A percentile compares a stretch with the other conserved stretches of the same genome.
Evolutionary conservation across 1,139 yeast genomes (phyloP).

Genomic region (Yamadazyma dushanensis): DNA sequence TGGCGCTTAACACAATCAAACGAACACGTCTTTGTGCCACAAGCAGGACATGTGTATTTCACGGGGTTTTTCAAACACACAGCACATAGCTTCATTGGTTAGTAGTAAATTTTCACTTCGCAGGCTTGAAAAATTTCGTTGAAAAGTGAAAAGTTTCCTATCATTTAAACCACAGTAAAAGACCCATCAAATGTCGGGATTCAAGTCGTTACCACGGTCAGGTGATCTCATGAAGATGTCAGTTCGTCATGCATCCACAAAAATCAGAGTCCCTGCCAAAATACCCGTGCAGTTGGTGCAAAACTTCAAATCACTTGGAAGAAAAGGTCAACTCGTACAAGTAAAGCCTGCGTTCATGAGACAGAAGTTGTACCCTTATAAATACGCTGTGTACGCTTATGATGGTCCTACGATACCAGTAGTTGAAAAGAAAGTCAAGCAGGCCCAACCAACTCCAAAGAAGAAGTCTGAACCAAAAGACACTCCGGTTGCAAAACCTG

Average conservation of each 20-base stretch:
- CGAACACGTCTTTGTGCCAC: conserved; percentile 67
- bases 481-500: too few species aligned
- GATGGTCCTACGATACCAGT: conserved; percentile 63
- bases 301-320: conserved; percentile 64
- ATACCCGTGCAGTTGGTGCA: conserved; percentile 62
- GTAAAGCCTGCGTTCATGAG: conserved; percentile 88
- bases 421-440: conserved; percentile 34
- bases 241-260: neutral
- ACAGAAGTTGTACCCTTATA: conserved; percentile 65
- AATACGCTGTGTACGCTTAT: conserved; percentile 72
- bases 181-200: neutral
- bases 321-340: conserved; percentile 65
- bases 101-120: neutral
- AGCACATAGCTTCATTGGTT: conserved; percentile 34
- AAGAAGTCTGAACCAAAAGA: too few species aligned
- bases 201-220: neutral
- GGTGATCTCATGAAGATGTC: neutral
- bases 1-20: conserved; percentile 70
- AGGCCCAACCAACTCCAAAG: conserved; percentile 4
- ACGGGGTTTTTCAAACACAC: conserved; percentile 48
- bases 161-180: too few species aligned
- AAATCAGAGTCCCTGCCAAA: neutral
- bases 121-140: too few species aligned
- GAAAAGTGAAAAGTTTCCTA: conserved; percentile 1
- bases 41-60: conserved; percentile 87